Conservation (phyloP, 2,329 filamentous ascomycete genomes). For the Fusarium floridanum region DNA sequence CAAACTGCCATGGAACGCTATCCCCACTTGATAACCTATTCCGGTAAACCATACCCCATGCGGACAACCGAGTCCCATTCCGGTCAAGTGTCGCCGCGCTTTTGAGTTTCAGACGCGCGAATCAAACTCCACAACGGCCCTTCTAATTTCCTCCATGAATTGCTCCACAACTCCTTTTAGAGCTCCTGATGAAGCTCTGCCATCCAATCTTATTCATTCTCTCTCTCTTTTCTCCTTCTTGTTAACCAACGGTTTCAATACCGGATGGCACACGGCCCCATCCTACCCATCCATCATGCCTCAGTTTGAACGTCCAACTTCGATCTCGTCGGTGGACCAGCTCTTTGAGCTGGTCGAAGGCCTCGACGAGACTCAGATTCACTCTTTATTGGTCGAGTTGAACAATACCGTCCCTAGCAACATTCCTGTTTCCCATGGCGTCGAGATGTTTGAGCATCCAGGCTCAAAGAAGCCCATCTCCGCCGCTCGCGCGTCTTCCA, state of each 20-base stretch:
- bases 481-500: conserved; percentile 30
- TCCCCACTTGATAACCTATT: not conserved
- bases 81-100: not conserved
- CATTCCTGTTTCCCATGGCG: conserved; percentile 37
- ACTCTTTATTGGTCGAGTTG: conserved; percentile 37
- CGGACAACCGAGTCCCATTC: not conserved
- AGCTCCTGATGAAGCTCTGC: not conserved
- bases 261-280: conserved; percentile 7
- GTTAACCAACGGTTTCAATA: not conserved
- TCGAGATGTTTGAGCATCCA: conserved; percentile 36
- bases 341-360: conserved; percentile 40
- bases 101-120: conserved; percentile 11
- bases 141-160: conserved; percentile 11
- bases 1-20: not conserved
- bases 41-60: not conserved
- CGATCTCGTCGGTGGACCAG: conserved; percentile 38
- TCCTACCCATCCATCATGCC: not conserved
- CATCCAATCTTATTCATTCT: not conserved
- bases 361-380: conserved; percentile 39
- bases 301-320: conserved; percentile 3
- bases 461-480: conserved; percentile 12
- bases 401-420: conserved; percentile 42
- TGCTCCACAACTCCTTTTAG: conserved; percentile 1
- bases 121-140: conserved; percentile 10
- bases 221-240: not conserved